A percentile compares a stretch with the other conserved stretches of the same genome.
Evolutionary conservation across 106 monocot species (phyloP).

Genomic region (Phalaenopsis aphrodite): DNA sequence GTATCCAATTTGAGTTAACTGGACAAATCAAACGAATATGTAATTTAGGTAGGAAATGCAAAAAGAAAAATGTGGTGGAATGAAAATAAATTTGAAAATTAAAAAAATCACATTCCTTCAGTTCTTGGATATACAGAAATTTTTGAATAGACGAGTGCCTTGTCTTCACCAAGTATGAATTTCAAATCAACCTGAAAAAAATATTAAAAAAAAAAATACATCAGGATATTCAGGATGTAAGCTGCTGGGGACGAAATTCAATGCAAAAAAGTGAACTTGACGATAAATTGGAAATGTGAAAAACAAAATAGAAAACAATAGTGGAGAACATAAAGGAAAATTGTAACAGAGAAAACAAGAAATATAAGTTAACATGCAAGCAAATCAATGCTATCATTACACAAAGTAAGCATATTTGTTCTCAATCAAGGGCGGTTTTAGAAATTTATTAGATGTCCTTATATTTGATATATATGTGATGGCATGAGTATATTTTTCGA

Average conservation of each 20-base stretch:
- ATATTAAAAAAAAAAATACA: not conserved
- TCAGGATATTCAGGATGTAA: conserved; percentile 2
- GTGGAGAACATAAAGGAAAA: not conserved
- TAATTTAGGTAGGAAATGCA: not conserved
- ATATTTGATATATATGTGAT: too few species aligned
- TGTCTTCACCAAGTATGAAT: conserved; percentile 78
- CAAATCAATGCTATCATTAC: not conserved
- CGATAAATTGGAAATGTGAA: not conserved
- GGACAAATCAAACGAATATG: not conserved
- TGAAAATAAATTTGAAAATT: not conserved
- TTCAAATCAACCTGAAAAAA: conserved; percentile 61
- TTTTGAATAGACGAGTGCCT: conserved; percentile 72
- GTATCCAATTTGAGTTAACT: not conserved
- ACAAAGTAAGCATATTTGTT: too few species aligned
- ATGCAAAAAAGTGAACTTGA: not conserved
- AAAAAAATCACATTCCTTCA: conserved; percentile 42
- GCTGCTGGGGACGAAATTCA: not conserved
- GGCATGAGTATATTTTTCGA: too few species aligned
- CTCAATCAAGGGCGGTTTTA: too few species aligned
- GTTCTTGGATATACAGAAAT: conserved; percentile 68
- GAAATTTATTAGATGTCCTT: too few species aligned
- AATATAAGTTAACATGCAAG: not conserved
- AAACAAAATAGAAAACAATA: not conserved
- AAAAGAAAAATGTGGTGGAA: not conserved
- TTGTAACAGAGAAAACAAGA: not conserved